Percentiles rank a stretch among this genome's conserved stretches.
Evolutionary conservation across 2,329 filamentous ascomycete genomes (phyloP).

Genomic region (Dothideomycetes sp.): DNA sequence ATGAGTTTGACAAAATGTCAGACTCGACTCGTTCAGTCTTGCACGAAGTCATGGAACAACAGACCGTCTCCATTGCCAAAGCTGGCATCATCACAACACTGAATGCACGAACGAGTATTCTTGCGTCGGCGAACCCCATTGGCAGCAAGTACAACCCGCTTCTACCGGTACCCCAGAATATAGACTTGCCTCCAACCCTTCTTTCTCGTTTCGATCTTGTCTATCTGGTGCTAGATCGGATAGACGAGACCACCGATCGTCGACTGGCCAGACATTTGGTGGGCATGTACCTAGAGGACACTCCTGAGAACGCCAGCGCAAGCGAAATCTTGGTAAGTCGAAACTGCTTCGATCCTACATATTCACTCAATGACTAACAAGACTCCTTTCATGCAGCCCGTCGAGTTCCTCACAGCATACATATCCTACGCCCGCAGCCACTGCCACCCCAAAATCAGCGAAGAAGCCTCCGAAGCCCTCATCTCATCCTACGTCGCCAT

Average conservation of each 20-base stretch:
- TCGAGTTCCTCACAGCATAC: slow-evolving; percentile 93
- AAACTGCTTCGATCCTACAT: not conserved
- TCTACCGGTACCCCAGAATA: slow-evolving; percentile 92
- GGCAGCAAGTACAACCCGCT: slow-evolving; percentile 97
- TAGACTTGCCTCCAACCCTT: slow-evolving; percentile 88
- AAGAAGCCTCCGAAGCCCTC: slow-evolving; percentile 71
- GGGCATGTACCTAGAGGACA: slow-evolving; percentile 93
- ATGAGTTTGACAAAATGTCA: slow-evolving; percentile 86
- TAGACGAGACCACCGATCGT: slow-evolving; percentile 82
- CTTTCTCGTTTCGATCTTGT: slow-evolving; percentile 94
- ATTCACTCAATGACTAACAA: slow-evolving; percentile 7
- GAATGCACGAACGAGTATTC: slow-evolving; percentile 89
- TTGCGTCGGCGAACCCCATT: slow-evolving; percentile 95
- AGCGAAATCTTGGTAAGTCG: slow-evolving; percentile 68
- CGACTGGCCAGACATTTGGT: slow-evolving; percentile 85
- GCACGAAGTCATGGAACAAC: slow-evolving; percentile 82
- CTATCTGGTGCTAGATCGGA: slow-evolving; percentile 87
- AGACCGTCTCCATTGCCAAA: slow-evolving; percentile 78
- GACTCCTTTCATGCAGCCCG: slow-evolving; percentile 52
- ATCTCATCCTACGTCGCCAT: slow-evolving; percentile 85
- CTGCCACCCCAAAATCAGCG: slow-evolving; percentile 71
- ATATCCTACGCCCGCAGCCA: slow-evolving; percentile 90
- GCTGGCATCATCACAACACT: slow-evolving; percentile 94
- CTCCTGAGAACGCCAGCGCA: slow-evolving; percentile 68
- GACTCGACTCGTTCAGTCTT: slow-evolving; percentile 73